Base-by-base conservation (phyloP, 495 filamentous ascomycete species). In the Terfezia claveryi region DNA sequence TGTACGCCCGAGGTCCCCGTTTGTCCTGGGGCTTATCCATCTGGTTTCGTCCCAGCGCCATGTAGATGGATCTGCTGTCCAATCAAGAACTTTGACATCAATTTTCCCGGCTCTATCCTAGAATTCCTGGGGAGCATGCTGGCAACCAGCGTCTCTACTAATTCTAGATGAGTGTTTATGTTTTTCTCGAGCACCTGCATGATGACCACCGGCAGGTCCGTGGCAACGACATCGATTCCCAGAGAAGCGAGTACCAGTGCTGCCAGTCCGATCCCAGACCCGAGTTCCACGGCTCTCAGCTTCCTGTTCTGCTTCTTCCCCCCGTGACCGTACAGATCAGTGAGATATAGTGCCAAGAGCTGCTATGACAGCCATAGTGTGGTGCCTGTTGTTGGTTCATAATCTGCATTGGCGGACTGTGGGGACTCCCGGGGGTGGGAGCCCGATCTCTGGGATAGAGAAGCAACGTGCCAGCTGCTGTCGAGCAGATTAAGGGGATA, bases 181-280 rank as follows among this genome's bases (percentile, higher is more conserved):
- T 64, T 64, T 9, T 52, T 17, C 50, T n/a, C 23, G 32, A 64
- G 32, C 10, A 64, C 55, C 3, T 52, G 49, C 20, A 52, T 46
- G 32, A 55, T 55, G 50, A 63, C 55, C 10, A 54, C 57, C 1
- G 44, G 49, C 16, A 65, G 4, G 50, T 65, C 62, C 0, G 62
- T 65, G 6, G 62, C 62, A 49, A 52, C 51, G n/a, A 65, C 62
- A n/a, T 59, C 49, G 23, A 62, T 64, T n/a, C 62, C 58, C 17
- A 64, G 20, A 36, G 56, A 55, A 10, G 59, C 59, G 16, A 64
- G 38, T 20, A 53, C 59, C n/a, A 62, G 57, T 8, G 62, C 49
- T 8, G 62, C 56, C 10, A 64, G 56, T 2, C 62, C 62, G 4
- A 59, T 58, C 2, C 62, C 62, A n/a, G 62, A 59, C 14, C 62